Base-by-base conservation (phyloP, 208 protist species). In the Leishmania lainsoni region DNA sequence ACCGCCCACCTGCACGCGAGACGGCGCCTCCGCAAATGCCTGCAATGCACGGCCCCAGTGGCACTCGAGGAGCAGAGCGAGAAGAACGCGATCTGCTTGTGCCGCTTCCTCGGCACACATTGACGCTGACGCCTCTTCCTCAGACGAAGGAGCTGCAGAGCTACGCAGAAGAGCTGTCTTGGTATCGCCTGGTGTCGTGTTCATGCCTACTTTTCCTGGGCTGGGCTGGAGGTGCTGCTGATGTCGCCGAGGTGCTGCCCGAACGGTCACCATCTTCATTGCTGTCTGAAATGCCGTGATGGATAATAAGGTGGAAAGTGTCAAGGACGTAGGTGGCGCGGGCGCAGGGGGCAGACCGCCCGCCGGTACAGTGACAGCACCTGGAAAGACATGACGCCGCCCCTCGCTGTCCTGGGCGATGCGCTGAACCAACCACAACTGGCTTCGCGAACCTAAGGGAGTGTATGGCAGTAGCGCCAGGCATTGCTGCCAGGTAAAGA, bases 381-480 rank as follows among this genome's bases (percentile, higher is more conserved):
- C 20, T 72, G 80, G 70, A 42, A 82, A 82, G 29, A 39, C 82
- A 29, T 42, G 35, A n/a, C 83, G 83, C 5, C 79, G 78, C 17
- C 83, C 90, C n/a, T 86, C 76, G 26, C 78, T 75, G 48, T 89
- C 83, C 76, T 89, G 83, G 59, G 87, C 85, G 16, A 92, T 66
- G 51, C 89, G 90, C 12, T 91, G 93, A 16, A 97, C 77, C 63
- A 97, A 82, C 70, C 81, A 81, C 48, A 87, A 52, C 78, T 95
- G 90, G 42, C 81, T 86, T 26, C 71, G 72, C 1, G 91, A 95
- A 32, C 86, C 90, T 35, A 87, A 84, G 26, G 88, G 89, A 0
- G 88, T 83, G 82, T 86, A 93, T 16, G 89, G 91, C 73, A 97
- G 79, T 49, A 95, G 85, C 39, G 73, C 65, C n/a, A 92, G 81